Base-by-base conservation (phyloP, 1,284 basidiomycete species). In the Rhodofomes roseus region DNA sequence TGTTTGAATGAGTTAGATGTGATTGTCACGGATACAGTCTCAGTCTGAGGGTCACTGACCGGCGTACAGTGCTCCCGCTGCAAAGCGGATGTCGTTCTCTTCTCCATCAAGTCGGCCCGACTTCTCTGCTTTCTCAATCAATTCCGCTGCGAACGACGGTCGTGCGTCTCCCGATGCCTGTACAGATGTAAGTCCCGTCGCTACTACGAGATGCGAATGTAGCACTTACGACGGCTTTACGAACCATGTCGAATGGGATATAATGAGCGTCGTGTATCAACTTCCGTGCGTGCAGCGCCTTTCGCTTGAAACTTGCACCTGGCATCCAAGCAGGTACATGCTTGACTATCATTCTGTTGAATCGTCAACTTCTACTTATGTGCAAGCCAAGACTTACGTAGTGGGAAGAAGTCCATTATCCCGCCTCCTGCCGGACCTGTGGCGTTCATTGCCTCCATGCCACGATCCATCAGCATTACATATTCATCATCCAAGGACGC, bases 11-110 rank as follows among this genome's bases (percentile, higher is more conserved):
- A n/a, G n/a, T n/a, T n/a, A n/a, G 4, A 25, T 25, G 23, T 23
- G 71, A n/a, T n/a, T 9, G 70, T n/a, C 54, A 20, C 3, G 20
- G 22, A 29, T 51, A 51, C 48, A 18, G 48, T 51, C n/a, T 51
- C 48, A 5, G 31, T 6, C 27, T n/a, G n/a, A n/a, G n/a, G n/a
- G 29, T 29, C 4, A 29, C 48, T 51, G 4, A 52, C 50, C 50
- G 1, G 27, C 34, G 50, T 52, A 52, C 1, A 34, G 5, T 11
- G 29, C 20, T 3, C 31, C 50, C 2, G 50, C 50, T 7, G 31
- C 20, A 22, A 2, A 18, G 6, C 29, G 29, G 22, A 52, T 52
- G 20, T 52, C 50, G 2, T 14, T 52, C 50, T 52, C 50, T n/a
- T 36, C 50, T 22, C 36, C n/a, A 5, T 52, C 1, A 11, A 52